Percentiles rank a stretch among this genome's conserved stretches.
phyloP scores from a whole-genome alignment of 352 stramenopile species.

The Hyaloperonospora arabidopsidis region DNA sequence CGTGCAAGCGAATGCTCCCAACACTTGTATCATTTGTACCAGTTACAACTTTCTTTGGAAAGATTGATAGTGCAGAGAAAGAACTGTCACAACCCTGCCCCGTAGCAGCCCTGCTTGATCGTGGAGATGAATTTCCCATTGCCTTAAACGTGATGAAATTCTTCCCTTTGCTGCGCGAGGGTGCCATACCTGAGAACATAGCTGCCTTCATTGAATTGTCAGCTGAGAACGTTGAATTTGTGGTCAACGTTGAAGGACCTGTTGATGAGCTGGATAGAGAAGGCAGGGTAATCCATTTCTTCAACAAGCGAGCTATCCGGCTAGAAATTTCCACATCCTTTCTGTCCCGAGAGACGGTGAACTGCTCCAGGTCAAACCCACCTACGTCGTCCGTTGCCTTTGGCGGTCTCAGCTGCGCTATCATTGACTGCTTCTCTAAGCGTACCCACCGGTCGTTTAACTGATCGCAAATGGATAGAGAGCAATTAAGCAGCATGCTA shows the following conservation, averaged over 20 bases:
- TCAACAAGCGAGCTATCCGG: slow-evolving; percentile 44
- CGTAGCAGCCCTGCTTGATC: slow-evolving; percentile 8
- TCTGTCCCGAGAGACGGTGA: slow-evolving; percentile 43
- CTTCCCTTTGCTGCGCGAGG: slow-evolving; percentile 7
- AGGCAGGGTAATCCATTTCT: slow-evolving; percentile 46
- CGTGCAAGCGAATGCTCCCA: slow-evolving; percentile 30
- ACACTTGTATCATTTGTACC: slow-evolving; percentile 13
- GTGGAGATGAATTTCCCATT: slow-evolving; percentile 14
- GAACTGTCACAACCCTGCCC: slow-evolving; percentile 7
- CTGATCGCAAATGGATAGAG: slow-evolving; percentile 39
- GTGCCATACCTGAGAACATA: not conserved
- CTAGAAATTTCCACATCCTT: slow-evolving; percentile 47
- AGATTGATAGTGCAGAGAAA: slow-evolving; percentile 30
- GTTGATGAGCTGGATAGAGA: slow-evolving; percentile 17
- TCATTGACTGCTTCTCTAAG: slow-evolving; percentile 44
- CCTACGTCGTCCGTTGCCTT: slow-evolving; percentile 9
- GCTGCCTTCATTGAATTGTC: slow-evolving; percentile 1
- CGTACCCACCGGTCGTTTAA: slow-evolving; percentile 62
- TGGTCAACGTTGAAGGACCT: slow-evolving; percentile 11
- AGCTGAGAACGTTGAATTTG: slow-evolving; percentile 2
- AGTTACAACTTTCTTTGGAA: slow-evolving; percentile 31
- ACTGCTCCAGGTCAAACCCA: slow-evolving; percentile 53
- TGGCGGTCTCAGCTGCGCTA: slow-evolving; percentile 18
- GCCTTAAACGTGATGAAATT: slow-evolving; percentile 25
- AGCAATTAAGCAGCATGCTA: slow-evolving; percentile 50